Evolutionary conservation across 2,329 filamentous ascomycete genomes (phyloP).

Genomic region (Sclerotinia sclerotiorum): DNA sequence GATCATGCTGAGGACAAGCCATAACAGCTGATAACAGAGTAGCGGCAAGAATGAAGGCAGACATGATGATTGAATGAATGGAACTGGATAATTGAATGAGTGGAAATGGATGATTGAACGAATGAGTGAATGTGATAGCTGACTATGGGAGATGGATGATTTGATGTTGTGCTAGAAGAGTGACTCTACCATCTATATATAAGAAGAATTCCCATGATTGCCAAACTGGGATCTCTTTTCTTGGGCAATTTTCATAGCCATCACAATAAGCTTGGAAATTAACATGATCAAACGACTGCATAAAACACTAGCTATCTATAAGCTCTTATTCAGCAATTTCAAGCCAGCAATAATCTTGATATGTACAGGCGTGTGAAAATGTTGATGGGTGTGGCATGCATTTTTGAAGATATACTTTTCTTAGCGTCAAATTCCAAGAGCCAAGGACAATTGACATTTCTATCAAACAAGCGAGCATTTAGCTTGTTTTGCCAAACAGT

Average conservation of each 20-base stretch:
- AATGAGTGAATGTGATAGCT: background rate
- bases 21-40: constrained; percentile 24
- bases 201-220: background rate
- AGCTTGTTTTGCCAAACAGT: background rate
- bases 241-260: background rate
- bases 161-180: background rate
- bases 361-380: background rate
- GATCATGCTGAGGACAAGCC: constrained; percentile 32
- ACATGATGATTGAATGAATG: constrained; percentile 5
- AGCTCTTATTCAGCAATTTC: background rate
- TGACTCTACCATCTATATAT: background rate
- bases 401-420: constrained; percentile 1
- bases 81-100: background rate
- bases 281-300: background rate
- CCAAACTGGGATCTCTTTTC: background rate
- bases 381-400: constrained; percentile 7
- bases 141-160: background rate
- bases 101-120: background rate
- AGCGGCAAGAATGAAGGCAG: constrained; percentile 18
- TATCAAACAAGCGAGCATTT: background rate
- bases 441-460: background rate
- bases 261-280: background rate
- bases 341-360: background rate
- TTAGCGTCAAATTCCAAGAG: background rate
- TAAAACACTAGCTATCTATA: background rate